Evolutionary conservation across 169 alveolate genomes (phyloP).

Genomic region (Cryptosporidium ubiquitum): DNA sequence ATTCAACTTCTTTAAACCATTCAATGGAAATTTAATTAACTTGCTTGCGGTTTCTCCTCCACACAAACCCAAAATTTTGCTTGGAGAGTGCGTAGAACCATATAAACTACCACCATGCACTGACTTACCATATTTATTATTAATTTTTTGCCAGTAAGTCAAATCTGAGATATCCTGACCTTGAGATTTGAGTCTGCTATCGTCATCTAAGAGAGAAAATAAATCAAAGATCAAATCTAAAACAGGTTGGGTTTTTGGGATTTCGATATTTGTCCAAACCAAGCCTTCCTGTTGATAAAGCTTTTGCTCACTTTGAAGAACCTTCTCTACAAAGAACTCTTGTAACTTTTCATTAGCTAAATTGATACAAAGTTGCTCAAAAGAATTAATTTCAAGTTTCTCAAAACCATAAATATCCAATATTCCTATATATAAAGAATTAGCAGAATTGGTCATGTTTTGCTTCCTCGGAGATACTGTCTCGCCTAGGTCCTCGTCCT

Average conservation of each 20-base stretch:
- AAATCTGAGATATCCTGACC: slow-evolving; percentile 61
- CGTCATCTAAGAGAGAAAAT: slow-evolving; percentile 58
- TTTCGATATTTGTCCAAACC: slow-evolving; percentile 77
- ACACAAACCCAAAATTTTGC: not conserved
- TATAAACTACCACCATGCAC: slow-evolving; percentile 1
- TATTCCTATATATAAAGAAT: slow-evolving; percentile 83
- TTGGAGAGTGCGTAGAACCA: slow-evolving; percentile 20
- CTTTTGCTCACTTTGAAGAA: slow-evolving; percentile 87
- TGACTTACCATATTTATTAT: slow-evolving; percentile 62
- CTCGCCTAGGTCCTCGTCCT: slow-evolving; percentile 2
- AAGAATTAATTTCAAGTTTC: slow-evolving; percentile 85
- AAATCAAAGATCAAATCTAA: slow-evolving; percentile 52
- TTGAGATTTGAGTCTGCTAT: slow-evolving; percentile 62
- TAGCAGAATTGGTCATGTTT: slow-evolving; percentile 24
- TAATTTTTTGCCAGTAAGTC: slow-evolving; percentile 67
- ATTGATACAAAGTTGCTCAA: slow-evolving; percentile 88
- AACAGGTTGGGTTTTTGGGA: slow-evolving; percentile 62
- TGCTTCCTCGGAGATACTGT: slow-evolving; percentile 33
- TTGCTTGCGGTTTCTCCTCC: not conserved
- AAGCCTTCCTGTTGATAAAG: slow-evolving; percentile 87
- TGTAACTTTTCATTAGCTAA: slow-evolving; percentile 90
- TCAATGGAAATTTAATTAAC: slow-evolving; percentile 52
- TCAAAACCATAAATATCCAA: slow-evolving; percentile 91
- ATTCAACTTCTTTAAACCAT: slow-evolving; percentile 32
- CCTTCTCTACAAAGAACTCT: slow-evolving; percentile 87